These are phyloP conservation scores for Trametes coccinea DNA, from an alignment of 768 basidiomycete genomes.

Conservation along the genomic window DNA sequence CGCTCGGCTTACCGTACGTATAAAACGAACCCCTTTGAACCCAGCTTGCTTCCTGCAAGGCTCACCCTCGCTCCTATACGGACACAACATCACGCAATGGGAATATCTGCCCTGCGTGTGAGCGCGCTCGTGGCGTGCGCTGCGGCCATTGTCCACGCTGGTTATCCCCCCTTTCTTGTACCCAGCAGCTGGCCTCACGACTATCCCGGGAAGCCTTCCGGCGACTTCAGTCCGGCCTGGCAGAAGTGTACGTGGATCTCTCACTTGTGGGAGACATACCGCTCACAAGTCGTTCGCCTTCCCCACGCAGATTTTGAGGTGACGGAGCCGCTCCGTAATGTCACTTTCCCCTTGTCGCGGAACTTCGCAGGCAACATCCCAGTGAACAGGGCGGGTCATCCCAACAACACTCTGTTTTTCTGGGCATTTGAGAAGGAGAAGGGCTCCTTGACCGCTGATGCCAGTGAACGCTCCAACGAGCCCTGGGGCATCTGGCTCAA, in stretches of 20 bases:
- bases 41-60: not conserved
- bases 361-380: slow-evolving; percentile 40
- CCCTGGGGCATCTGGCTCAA: slow-evolving; percentile 43
- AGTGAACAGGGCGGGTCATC: slow-evolving; percentile 33
- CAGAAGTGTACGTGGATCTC: slow-evolving; percentile 32
- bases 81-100: not conserved
- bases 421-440: slow-evolving; percentile 40
- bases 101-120: not conserved
- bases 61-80: not conserved
- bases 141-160: not conserved
- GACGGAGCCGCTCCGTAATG: slow-evolving; percentile 35
- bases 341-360: slow-evolving; percentile 34
- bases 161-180: slow-evolving; percentile 1
- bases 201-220: slow-evolving; percentile 43
- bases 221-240: slow-evolving; percentile 34
- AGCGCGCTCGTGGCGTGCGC: not conserved
- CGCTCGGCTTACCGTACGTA: too few species aligned
- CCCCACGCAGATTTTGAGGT: slow-evolving; percentile 36
- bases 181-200: slow-evolving; percentile 37
- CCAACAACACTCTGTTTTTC: slow-evolving; percentile 42
- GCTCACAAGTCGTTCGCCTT: too few species aligned
- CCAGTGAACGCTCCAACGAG: slow-evolving; percentile 23
- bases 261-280: not conserved
- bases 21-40: too few species aligned
- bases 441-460: slow-evolving; percentile 37